Percentiles rank a stretch among this genome's conserved stretches.
Conservation (phyloP, 2,329 filamentous ascomycete species). For the Botrytis byssoidea region DNA sequence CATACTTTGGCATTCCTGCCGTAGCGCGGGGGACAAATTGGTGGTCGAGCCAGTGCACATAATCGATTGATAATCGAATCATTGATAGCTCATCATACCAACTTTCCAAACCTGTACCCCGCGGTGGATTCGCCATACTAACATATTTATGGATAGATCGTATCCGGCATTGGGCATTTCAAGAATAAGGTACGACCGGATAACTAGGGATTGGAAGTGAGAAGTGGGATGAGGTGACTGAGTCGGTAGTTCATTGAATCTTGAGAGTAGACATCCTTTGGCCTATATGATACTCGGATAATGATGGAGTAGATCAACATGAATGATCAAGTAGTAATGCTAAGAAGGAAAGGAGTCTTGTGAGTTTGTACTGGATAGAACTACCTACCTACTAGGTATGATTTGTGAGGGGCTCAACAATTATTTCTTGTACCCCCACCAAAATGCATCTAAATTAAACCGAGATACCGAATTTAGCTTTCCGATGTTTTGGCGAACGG, state of each 20-base stretch:
- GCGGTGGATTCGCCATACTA: slow-evolving; percentile 5
- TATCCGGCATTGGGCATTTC: slow-evolving; percentile 4
- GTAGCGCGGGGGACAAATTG: background rate
- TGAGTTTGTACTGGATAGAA: background rate
- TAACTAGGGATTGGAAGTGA: background rate
- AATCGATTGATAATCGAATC: slow-evolving; percentile 15
- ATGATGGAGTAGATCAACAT: background rate
- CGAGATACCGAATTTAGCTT: background rate
- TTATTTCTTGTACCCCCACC: background rate
- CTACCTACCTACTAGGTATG: background rate
- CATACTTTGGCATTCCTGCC: background rate
- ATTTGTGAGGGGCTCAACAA: slow-evolving; percentile 1
- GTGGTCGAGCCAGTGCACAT: background rate
- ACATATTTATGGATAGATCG: slow-evolving; percentile 11
- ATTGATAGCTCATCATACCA: slow-evolving; percentile 2
- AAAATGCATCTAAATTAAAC: background rate
- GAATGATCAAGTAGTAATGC: background rate
- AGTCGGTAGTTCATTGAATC: background rate
- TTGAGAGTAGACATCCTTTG: background rate
- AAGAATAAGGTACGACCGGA: background rate
- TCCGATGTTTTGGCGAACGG: slow-evolving; percentile 1
- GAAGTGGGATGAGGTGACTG: background rate
- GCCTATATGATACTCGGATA: background rate
- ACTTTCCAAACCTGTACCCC: slow-evolving; percentile 12
- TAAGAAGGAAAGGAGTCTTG: background rate